These are phyloP conservation scores for Beauveria asiatica DNA, from an alignment of 2,329 filamentous ascomycete species.

Conservation along the genomic window DNA sequence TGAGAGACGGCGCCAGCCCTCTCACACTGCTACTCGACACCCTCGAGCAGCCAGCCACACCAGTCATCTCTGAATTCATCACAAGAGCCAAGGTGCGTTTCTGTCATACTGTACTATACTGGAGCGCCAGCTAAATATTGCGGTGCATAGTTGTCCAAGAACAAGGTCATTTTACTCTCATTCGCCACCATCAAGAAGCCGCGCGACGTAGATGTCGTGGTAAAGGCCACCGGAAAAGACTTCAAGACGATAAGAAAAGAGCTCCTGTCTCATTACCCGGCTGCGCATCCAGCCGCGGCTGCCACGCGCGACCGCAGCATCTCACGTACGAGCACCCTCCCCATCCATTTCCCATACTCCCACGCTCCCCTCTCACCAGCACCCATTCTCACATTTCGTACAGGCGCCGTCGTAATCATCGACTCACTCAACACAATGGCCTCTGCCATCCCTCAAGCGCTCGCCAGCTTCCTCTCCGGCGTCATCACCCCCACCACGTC, in stretches of 20 bases:
- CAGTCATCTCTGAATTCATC: slow-evolving; percentile 65
- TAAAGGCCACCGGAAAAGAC: slow-evolving; percentile 54
- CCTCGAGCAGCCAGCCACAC: slow-evolving; percentile 69
- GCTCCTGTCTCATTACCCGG: slow-evolving; percentile 43
- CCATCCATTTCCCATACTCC: neutral
- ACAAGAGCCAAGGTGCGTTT: slow-evolving; percentile 58
- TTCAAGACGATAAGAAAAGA: slow-evolving; percentile 50
- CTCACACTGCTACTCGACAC: slow-evolving; percentile 81
- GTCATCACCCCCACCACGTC: slow-evolving; percentile 59
- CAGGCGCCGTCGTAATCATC: slow-evolving; percentile 67
- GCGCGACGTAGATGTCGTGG: slow-evolving; percentile 55
- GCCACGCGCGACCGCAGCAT: slow-evolving; percentile 25
- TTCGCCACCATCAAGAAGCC: slow-evolving; percentile 65
- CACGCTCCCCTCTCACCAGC: slow-evolving; percentile 15
- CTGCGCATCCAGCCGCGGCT: slow-evolving; percentile 27
- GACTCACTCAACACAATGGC: slow-evolving; percentile 68
- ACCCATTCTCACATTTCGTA: neutral
- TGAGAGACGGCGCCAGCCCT: slow-evolving; percentile 72
- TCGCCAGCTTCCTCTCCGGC: slow-evolving; percentile 62
- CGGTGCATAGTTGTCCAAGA: slow-evolving; percentile 44
- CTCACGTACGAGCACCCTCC: slow-evolving; percentile 31
- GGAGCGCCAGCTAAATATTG: neutral
- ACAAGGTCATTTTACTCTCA: slow-evolving; percentile 66
- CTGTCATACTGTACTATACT: neutral
- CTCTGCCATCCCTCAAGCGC: slow-evolving; percentile 42